Evolutionary conservation across 805 yeast genomes (phyloP), one percentile per base, ranked within the genome.

Genomic region (Kazachstania viticola): DNA sequence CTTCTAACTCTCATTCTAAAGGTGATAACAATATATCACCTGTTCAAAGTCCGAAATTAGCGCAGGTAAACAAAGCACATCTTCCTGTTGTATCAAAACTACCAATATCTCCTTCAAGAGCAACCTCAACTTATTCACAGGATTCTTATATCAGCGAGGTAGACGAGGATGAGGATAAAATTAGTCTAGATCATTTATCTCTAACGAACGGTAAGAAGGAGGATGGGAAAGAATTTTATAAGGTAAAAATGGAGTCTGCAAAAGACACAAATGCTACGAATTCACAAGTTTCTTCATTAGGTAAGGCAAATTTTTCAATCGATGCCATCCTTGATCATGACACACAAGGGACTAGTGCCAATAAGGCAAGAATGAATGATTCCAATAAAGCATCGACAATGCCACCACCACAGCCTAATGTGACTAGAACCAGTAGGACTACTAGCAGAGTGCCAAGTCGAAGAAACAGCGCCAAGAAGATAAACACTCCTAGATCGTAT

Each of bases 71-170:
- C 39, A 28, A 13, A 33, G 34, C 19, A 40, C 35, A n/a, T 18
- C 26, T 39, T 7, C 45, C 47, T 9, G 40, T 36, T 19, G 25
- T 46, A 8, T 44, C 40, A 5, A 49, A 44, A 18, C 35, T 49
- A 5, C 35, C 49, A 4, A 21, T 48, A 9, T 30, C 48, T 0
- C 42, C 41, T 24, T 26, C 40, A 33, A 39, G 30, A 21, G 33
- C 42, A 9, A 32, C 34, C n/a, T 40, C 40, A 13, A 21, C 39
- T 4, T 31, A 30, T 24, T 46, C 53, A 4, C 45, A 41, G 19
- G 51, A 44, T 19, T 45, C 49, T 5, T 21, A 29, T 21, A 19
- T 38, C 11, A 41, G 46, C 31, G 54, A 49, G 25, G 49, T 42
- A n/a, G 52, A 45, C 19, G 29, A 32, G n/a, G 38, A 28, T 21